Conservation (phyloP, 257 asterid genomes). For the Cordia subcordata region DNA sequence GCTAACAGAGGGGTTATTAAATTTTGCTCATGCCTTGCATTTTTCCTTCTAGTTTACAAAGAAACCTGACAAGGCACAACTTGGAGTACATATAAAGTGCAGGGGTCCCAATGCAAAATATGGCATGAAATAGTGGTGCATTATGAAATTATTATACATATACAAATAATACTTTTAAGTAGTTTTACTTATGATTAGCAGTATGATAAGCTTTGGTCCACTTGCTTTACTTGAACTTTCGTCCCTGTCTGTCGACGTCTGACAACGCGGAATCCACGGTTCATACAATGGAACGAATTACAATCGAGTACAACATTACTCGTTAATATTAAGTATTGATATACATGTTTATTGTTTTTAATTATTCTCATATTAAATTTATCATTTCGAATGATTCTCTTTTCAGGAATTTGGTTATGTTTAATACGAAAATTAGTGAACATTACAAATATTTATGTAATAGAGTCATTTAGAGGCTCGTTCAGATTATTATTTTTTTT, state of each 20-base stretch:
- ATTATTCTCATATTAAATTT: too few species aligned
- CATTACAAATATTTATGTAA: too few species aligned
- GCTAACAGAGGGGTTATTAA: too few species aligned
- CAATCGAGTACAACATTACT: too few species aligned
- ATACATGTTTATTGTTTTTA: too few species aligned
- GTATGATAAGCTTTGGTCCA: constrained; percentile 23
- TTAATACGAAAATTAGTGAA: too few species aligned
- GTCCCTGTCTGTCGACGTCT: constrained; percentile 25
- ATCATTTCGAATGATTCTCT: too few species aligned
- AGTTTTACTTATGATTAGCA: constrained; percentile 36
- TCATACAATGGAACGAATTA: background rate
- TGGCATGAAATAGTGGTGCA: constrained; percentile 1
- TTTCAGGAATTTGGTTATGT: too few species aligned
- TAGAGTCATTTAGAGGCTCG: too few species aligned
- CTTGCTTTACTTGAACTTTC: constrained; percentile 25
- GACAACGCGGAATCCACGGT: constrained; percentile 16
- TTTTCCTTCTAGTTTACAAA: background rate
- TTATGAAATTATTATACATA: background rate
- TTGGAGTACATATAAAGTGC: constrained; percentile 4
- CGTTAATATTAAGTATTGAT: too few species aligned
- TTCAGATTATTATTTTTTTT: too few species aligned
- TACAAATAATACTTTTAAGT: constrained; percentile 5
- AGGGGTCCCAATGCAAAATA: constrained; percentile 4
- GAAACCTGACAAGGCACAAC: too few species aligned
- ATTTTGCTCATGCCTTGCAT: background rate